Conservation (phyloP, 2,329 filamentous ascomycete species). For the Coniochaeta ligniaria region DNA sequence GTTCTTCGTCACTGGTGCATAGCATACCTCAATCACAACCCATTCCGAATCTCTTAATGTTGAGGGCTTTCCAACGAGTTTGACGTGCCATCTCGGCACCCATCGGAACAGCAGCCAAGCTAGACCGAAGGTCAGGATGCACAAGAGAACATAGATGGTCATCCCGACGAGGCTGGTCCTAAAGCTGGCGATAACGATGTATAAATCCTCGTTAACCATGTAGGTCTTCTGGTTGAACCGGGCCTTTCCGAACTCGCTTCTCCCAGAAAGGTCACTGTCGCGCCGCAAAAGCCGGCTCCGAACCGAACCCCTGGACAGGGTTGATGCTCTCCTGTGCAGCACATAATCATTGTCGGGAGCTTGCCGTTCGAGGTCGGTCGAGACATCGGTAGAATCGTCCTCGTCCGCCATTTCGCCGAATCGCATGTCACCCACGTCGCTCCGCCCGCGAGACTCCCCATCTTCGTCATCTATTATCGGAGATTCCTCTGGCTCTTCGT, state of each 20-base stretch:
- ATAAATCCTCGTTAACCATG: slow-evolving; percentile 87
- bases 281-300: slow-evolving; percentile 62
- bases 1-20: background rate
- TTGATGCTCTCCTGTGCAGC: slow-evolving; percentile 56
- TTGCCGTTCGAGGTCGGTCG: slow-evolving; percentile 24
- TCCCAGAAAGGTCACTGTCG: slow-evolving; percentile 62
- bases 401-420: slow-evolving; percentile 33
- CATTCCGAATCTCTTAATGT: slow-evolving; percentile 73
- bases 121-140: slow-evolving; percentile 64
- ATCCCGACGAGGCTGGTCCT: slow-evolving; percentile 67
- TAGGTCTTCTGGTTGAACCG: slow-evolving; percentile 84
- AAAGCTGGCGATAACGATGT: slow-evolving; percentile 89
- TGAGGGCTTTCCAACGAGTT: slow-evolving; percentile 61
- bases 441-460: slow-evolving; percentile 19
- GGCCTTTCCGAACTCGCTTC: slow-evolving; percentile 54
- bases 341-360: slow-evolving; percentile 35
- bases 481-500: slow-evolving; percentile 47
- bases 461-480: slow-evolving; percentile 30
- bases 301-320: slow-evolving; percentile 46
- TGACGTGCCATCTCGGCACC: slow-evolving; percentile 82
- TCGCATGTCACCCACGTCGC: slow-evolving; percentile 30
- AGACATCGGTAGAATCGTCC: slow-evolving; percentile 17
- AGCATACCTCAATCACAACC: slow-evolving; percentile 69
- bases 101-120: slow-evolving; percentile 83
- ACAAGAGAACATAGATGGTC: slow-evolving; percentile 61